Base-by-base conservation (phyloP, 2,329 filamentous ascomycete genomes). In the Fusarium palustre region DNA sequence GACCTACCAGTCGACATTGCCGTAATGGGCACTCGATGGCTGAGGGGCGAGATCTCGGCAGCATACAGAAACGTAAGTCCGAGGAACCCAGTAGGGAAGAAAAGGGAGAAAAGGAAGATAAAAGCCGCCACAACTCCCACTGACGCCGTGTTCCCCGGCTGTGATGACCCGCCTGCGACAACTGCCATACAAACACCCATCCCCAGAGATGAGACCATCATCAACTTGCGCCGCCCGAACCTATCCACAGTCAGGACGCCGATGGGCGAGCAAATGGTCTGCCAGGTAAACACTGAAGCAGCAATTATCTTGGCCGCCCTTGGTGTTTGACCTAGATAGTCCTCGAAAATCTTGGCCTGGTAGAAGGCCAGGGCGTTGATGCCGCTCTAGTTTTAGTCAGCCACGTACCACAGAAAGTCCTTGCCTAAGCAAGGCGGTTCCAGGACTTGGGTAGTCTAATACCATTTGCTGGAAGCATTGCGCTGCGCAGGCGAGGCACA, bases 101-200 rank as follows among this genome's bases (percentile, higher is more conserved):
- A 59, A 0, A 59, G 49, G 0, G 56, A 59, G 11, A 59, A 59
- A n/a, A 59, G 49, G 10, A 55, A 59, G 13, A 55, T 59, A 0
- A 59, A 55, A 3, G 56, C 49, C 7, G 56, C 49, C 2, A 49
- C 49, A 0, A 46, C 56, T 33, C 33, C 49, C 18, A 59, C 49
- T 2, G 25, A 55, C 4, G 39, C 39, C 5, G 25, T 55, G 0
- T 39, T 16, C 0, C 20, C 41, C 0, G 49, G 39, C 13, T 46
- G 56, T 1, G 56, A 55, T 20, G 49, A 59, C 7, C 56, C 49
- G 6, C 49, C 56, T 1, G 56, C 56, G 8, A 59, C n/a, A 33
- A 59, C 49, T 18, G 56, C 56, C 56, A 59, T 59, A 16, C 49
- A 55, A 8, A 59, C 6, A 1, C 56, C 49, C 49, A 59, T 59